Percentiles rank a stretch among this genome's conserved stretches.
These are phyloP conservation scores for Coemansia sp. DNA, from an alignment of 192 early-diverging fungal genomes.

Conservation along the genomic window DNA sequence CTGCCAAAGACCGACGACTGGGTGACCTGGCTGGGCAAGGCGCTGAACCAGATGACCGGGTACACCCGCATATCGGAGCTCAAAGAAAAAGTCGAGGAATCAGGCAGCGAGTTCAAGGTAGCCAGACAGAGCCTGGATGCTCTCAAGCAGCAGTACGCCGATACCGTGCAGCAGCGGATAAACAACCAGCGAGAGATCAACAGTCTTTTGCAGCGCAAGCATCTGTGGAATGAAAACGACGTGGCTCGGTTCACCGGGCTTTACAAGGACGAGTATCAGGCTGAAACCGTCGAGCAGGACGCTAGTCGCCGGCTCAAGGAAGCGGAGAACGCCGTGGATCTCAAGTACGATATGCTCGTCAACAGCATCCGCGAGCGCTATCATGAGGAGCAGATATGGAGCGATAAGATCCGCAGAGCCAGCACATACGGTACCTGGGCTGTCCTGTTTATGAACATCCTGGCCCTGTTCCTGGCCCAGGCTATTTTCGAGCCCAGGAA, in stretches of 20 bases:
- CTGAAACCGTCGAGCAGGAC: conserved; percentile 54
- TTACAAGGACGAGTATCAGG: conserved; percentile 67
- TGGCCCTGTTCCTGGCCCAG: conserved; percentile 67
- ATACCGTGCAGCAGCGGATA: conserved; percentile 57
- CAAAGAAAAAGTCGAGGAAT: conserved; percentile 59
- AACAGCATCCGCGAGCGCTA: conserved; percentile 71
- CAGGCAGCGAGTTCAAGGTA: conserved; percentile 46
- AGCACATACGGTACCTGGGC: conserved; percentile 75
- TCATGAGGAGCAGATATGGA: conserved; percentile 83
- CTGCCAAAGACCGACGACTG: conserved; percentile 45
- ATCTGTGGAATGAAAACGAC: conserved; percentile 69
- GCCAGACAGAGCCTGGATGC: conserved; percentile 51
- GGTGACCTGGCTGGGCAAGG: conserved; percentile 38
- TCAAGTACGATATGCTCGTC: conserved; percentile 60
- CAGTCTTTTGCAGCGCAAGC: conserved; percentile 73
- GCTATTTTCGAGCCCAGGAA: conserved; percentile 72
- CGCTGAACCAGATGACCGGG: conserved; percentile 70
- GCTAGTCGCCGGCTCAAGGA: conserved; percentile 54
- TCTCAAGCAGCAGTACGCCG: conserved; percentile 57
- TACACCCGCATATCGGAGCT: conserved; percentile 65
- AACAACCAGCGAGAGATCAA: conserved; percentile 73
- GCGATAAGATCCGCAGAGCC: conserved; percentile 77
- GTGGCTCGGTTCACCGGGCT: conserved; percentile 73
- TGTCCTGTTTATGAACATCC: conserved; percentile 62
- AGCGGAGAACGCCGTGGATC: conserved; percentile 63